Conservation (phyloP, 2,329 filamentous ascomycete species). For the Hypoxylon sp. region DNA sequence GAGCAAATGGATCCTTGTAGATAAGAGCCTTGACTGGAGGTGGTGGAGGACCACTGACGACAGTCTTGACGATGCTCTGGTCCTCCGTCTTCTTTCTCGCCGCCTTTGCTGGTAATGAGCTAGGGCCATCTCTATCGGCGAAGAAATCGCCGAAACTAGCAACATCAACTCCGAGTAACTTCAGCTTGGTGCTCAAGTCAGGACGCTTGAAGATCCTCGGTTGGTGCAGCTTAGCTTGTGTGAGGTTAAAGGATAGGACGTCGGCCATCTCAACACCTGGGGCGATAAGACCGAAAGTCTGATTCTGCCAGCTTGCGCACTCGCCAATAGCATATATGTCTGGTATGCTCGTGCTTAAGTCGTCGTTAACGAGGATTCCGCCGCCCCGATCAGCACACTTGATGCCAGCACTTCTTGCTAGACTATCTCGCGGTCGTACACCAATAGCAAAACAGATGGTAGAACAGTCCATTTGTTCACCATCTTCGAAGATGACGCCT, state of each 20-base stretch:
- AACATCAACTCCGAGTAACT: conserved; percentile 90
- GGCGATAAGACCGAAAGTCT: conserved; percentile 90
- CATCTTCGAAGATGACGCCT: conserved; percentile 85
- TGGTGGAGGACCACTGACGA: conserved; percentile 69
- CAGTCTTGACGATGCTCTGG: conserved; percentile 59
- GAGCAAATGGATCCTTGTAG: conserved; percentile 89
- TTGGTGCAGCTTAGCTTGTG: conserved; percentile 80
- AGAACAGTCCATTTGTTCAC: conserved; percentile 80
- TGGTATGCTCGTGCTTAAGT: conserved; percentile 77
- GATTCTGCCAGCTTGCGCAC: conserved; percentile 89
- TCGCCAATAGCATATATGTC: conserved; percentile 91
- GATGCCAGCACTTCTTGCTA: conserved; percentile 79
- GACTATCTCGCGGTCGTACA: conserved; percentile 83
- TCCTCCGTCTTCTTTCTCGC: conserved; percentile 59
- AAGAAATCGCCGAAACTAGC: conserved; percentile 96
- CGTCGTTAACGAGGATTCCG: conserved; percentile 78
- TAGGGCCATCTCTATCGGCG: conserved; percentile 86
- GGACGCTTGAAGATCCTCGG: conserved; percentile 82
- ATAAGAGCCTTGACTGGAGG: conserved; percentile 84
- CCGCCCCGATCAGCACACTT: conserved; percentile 80
- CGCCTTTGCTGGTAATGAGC: conserved; percentile 75
- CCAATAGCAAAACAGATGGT: conserved; percentile 93
- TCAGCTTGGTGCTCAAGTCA: conserved; percentile 91
- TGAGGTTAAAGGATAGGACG: conserved; percentile 90
- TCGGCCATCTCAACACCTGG: conserved; percentile 95